Evolutionary conservation across 176 grass and related monocot genomes (phyloP).

Genomic region (Musa troglodytarum): DNA sequence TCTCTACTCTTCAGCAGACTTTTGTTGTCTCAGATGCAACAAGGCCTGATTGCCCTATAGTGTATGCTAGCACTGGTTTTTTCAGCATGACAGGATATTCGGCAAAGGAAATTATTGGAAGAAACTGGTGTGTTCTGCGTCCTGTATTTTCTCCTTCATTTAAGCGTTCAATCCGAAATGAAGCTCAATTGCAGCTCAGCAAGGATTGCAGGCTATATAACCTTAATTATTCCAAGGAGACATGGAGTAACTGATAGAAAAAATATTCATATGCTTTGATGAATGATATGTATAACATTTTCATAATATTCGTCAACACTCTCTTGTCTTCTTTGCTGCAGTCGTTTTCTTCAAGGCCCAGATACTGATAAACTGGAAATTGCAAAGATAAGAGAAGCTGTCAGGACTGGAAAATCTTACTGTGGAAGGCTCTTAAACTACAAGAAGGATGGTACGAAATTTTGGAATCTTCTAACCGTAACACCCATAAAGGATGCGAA

Average conservation of each 20-base stretch:
- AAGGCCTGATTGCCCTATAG: conserved; percentile 40
- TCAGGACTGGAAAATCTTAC: conserved; percentile 56
- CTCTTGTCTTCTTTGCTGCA: conserved; percentile 25
- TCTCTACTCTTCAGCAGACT: conserved; percentile 40
- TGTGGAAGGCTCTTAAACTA: conserved; percentile 89
- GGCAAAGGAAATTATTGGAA: conserved; percentile 41
- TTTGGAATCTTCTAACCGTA: conserved; percentile 95
- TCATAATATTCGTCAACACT: background rate
- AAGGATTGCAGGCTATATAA: background rate
- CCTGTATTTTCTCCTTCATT: background rate
- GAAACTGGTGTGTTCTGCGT: conserved; percentile 28
- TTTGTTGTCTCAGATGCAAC: conserved; percentile 53
- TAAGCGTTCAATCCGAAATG: background rate
- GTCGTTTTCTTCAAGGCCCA: conserved; percentile 81
- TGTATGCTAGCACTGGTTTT: conserved; percentile 48
- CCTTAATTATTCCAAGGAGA: background rate
- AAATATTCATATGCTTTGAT: background rate
- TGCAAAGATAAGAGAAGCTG: conserved; percentile 67
- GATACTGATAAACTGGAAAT: conserved; percentile 66
- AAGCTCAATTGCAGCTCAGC: background rate
- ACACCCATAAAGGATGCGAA: conserved; percentile 68
- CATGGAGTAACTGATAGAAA: background rate
- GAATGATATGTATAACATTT: background rate
- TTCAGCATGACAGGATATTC: conserved; percentile 51
- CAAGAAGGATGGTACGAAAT: conserved; percentile 74